These are phyloP conservation scores for Phytophthora constricta DNA, from an alignment of 352 stramenopile species.

Conservation along the genomic window DNA sequence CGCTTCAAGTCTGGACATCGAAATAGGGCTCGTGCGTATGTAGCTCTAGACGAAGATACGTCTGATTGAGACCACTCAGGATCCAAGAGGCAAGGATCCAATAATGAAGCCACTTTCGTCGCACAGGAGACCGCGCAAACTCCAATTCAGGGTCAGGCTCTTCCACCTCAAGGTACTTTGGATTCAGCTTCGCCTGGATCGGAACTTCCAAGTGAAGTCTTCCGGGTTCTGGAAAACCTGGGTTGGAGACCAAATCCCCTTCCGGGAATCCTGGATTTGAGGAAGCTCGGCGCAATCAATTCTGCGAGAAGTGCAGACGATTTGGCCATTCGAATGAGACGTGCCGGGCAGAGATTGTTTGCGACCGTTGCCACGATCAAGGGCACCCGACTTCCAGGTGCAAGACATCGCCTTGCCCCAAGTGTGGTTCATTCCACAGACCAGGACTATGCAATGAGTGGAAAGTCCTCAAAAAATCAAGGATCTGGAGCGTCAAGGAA, in stretches of 20 bases:
- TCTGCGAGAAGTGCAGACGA: constrained; percentile 5
- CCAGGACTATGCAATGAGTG: constrained; percentile 8
- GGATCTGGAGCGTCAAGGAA: not conserved
- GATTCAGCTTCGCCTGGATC: not conserved
- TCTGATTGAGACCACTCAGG: not conserved
- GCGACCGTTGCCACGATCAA: constrained; percentile 7
- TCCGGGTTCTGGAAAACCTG: not conserved
- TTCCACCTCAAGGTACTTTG: not conserved
- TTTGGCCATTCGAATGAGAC: not conserved
- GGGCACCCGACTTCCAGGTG: constrained; percentile 8
- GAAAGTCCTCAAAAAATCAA: not conserved
- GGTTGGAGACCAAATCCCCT: not conserved
- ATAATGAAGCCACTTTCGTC: not conserved
- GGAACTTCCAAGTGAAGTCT: not conserved
- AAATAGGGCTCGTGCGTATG: not conserved
- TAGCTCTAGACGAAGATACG: not conserved
- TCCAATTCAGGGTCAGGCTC: too few relatives aligned
- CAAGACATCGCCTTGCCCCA: not conserved
- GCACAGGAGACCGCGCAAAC: too few relatives aligned
- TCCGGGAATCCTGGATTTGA: not conserved
- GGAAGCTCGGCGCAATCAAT: not conserved
- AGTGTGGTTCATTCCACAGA: constrained; percentile 5
- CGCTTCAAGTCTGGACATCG: not conserved
- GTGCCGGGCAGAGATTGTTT: not conserved
- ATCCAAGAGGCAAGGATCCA: not conserved